These are phyloP conservation scores for Mycosphaerella arachidis DNA, from an alignment of 2,329 filamentous ascomycete species.

Conservation along the genomic window DNA sequence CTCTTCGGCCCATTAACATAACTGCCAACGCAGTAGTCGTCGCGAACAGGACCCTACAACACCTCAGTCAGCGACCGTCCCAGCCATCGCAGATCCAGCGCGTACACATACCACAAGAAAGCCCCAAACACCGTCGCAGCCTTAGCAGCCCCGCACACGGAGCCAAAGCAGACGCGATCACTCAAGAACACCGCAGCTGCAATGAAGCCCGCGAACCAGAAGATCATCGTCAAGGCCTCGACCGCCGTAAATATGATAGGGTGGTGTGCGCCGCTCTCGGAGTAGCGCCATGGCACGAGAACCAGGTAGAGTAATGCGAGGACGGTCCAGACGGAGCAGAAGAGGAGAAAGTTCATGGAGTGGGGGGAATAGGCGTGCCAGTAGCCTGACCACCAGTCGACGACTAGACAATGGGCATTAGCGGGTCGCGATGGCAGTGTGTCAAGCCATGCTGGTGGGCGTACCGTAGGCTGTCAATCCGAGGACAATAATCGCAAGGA, in stretches of 20 bases:
- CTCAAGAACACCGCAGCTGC: slow-evolving; percentile 65
- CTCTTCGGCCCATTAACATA: slow-evolving; percentile 44
- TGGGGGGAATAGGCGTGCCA: slow-evolving; percentile 53
- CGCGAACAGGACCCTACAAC: slow-evolving; percentile 47
- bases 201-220: slow-evolving; percentile 86
- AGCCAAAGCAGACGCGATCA: slow-evolving; percentile 51
- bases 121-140: slow-evolving; percentile 64
- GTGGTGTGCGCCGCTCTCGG: slow-evolving; percentile 51
- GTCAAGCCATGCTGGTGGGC: background rate
- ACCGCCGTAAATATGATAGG: slow-evolving; percentile 61
- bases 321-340: slow-evolving; percentile 71
- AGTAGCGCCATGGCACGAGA: slow-evolving; percentile 51
- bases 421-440: background rate
- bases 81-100: background rate
- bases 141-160: slow-evolving; percentile 57
- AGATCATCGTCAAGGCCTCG: slow-evolving; percentile 71
- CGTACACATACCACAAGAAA: slow-evolving; percentile 52
- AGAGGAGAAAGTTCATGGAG: slow-evolving; percentile 71
- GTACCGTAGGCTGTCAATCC: slow-evolving; percentile 70
- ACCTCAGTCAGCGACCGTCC: background rate
- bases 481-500: slow-evolving; percentile 70
- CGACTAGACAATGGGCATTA: slow-evolving; percentile 45
- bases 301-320: slow-evolving; percentile 66
- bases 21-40: slow-evolving; percentile 48
- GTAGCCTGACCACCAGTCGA: slow-evolving; percentile 49